Evolutionary conservation across 495 filamentous ascomycete species (phyloP).

Genomic region (Neurospora cerealis): DNA sequence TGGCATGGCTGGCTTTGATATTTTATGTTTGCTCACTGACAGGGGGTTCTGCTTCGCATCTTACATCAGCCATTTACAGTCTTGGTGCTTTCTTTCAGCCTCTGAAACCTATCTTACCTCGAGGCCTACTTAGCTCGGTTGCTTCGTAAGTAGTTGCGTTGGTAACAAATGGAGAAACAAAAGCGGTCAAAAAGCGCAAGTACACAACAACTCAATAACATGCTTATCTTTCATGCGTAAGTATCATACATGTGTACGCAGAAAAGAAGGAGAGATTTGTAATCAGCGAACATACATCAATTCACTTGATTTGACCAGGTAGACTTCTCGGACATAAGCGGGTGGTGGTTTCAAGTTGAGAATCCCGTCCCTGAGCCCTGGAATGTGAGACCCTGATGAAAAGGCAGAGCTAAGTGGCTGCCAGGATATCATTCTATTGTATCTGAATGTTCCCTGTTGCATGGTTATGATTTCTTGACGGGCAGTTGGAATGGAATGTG

Average conservation of each 20-base stretch:
- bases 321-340: neutral
- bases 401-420: neutral
- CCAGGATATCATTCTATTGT: neutral
- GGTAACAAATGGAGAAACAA: neutral
- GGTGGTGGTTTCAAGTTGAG: neutral
- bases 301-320: neutral
- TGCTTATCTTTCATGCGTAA: neutral
- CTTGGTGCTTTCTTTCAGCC: neutral
- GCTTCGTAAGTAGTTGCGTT: neutral
- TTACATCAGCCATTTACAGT: neutral
- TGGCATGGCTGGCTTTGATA: neutral
- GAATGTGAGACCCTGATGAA: neutral
- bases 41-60: neutral
- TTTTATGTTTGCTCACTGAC: neutral
- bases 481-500: neutral
- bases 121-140: neutral
- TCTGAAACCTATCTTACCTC: neutral
- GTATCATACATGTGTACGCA: neutral
- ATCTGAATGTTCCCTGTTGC: neutral
- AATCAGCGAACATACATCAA: neutral
- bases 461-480: neutral
- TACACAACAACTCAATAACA: neutral
- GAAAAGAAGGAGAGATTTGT: neutral
- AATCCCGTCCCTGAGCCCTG: neutral
- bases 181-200: neutral